Conservation (phyloP, 2,329 filamentous ascomycete genomes). For the Dactylellina leptospora region DNA sequence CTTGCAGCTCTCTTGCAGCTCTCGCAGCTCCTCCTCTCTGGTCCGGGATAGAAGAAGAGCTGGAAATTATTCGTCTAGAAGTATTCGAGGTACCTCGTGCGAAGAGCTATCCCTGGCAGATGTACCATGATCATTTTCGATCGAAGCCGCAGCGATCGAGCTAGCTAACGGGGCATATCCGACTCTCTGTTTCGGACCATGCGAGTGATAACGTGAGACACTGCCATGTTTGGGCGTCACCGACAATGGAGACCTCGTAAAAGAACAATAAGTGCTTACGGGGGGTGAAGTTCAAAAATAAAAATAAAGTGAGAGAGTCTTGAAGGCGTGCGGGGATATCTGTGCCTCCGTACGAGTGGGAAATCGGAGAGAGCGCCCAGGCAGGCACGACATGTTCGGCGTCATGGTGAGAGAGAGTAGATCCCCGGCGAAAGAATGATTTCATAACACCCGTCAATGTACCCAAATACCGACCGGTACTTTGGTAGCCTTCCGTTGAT, state of each 20-base stretch:
- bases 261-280: not conserved
- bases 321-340: not conserved
- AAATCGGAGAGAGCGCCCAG: not conserved
- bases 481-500: too few species aligned
- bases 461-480: too few species aligned
- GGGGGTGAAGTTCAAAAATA: not conserved
- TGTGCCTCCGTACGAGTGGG: not conserved
- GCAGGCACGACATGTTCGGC: not conserved
- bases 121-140: not conserved
- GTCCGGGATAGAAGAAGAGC: too few species aligned
- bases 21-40: too few species aligned
- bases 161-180: not conserved
- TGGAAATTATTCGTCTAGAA: too few species aligned
- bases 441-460: too few species aligned
- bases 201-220: conserved; percentile 50
- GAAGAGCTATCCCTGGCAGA: too few species aligned
- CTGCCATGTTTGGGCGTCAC: not conserved
- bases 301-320: not conserved
- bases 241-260: too few species aligned
- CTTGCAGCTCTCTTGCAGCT: too few species aligned
- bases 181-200: conserved; percentile 35
- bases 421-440: too few species aligned
- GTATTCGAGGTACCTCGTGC: too few species aligned
- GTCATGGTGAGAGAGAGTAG: not conserved
- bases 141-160: conserved; percentile 4